phyloP scores from a whole-genome alignment of 495 filamentous ascomycete genomes.

The Pyrenula aspistea region DNA sequence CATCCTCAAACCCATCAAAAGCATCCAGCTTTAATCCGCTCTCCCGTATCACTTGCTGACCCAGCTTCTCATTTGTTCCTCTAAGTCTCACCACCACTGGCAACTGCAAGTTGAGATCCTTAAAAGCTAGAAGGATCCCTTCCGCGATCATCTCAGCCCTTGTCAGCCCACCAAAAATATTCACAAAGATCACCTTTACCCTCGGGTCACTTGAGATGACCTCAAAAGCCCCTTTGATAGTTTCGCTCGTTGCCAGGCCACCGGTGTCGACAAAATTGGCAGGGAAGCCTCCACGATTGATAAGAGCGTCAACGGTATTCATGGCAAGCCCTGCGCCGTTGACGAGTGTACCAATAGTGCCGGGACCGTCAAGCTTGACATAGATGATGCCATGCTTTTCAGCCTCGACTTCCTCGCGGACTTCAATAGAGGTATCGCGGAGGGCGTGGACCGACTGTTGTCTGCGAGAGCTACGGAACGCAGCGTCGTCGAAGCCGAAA shows the following conservation, averaged over 20 bases:
- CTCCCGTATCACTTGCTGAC: slow-evolving; percentile 58
- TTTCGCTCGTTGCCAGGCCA: slow-evolving; percentile 79
- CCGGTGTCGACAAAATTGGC: slow-evolving; percentile 87
- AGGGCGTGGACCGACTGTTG: slow-evolving; percentile 52
- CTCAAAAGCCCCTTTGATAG: slow-evolving; percentile 64
- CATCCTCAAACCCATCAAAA: slow-evolving; percentile 75
- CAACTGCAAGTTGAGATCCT: slow-evolving; percentile 53
- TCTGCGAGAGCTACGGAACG: slow-evolving; percentile 50
- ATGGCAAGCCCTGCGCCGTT: slow-evolving; percentile 88
- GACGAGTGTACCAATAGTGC: slow-evolving; percentile 61
- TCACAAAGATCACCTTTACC: slow-evolving; percentile 70
- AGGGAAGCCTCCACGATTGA: slow-evolving; percentile 47
- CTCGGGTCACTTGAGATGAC: slow-evolving; percentile 58
- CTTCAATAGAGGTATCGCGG: slow-evolving; percentile 36
- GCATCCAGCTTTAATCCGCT: slow-evolving; percentile 62
- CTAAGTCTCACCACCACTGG: slow-evolving; percentile 77
- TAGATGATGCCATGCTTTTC: slow-evolving; percentile 67
- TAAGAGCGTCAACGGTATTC: slow-evolving; percentile 79
- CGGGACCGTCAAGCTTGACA: slow-evolving; percentile 40
- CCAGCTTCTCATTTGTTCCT: slow-evolving; percentile 71
- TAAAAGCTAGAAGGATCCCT: slow-evolving; percentile 67
- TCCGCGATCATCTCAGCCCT: slow-evolving; percentile 81
- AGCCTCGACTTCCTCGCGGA: slow-evolving; percentile 50
- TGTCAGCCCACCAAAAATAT: slow-evolving; percentile 84
- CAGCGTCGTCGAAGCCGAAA: slow-evolving; percentile 72